Conservation (phyloP, 2,329 filamentous ascomycete species). For the Colletotrichum tofieldiae region DNA sequence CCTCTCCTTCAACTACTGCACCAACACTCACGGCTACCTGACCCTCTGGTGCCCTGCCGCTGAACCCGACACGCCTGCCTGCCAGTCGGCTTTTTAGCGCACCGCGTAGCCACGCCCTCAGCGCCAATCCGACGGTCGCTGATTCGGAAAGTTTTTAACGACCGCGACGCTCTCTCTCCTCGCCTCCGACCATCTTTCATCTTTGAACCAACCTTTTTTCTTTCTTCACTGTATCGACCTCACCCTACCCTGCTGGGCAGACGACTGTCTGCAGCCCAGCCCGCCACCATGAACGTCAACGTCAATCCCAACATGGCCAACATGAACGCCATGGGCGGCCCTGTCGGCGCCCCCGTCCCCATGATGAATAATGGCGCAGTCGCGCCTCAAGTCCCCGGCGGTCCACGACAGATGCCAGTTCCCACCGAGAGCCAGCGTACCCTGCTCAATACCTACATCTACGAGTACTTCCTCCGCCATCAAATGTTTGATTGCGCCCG, state of each 20-base stretch:
- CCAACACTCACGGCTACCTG: conserved; percentile 20
- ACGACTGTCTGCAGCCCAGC: conserved; percentile 56
- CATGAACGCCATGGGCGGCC: conserved; percentile 79
- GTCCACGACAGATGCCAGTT: conserved; percentile 43
- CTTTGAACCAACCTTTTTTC: conserved; percentile 23
- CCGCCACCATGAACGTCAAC: conserved; percentile 70
- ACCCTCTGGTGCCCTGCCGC: conserved; percentile 15
- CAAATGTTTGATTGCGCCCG: conserved; percentile 88
- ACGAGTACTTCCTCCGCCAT: conserved; percentile 91
- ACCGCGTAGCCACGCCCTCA: conserved; percentile 41
- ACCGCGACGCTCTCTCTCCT: conserved; percentile 41
- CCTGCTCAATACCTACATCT: conserved; percentile 88
- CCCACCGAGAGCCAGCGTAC: conserved; percentile 63
- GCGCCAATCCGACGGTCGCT: conserved; percentile 47
- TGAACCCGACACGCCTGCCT: conserved; percentile 23
- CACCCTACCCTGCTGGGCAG: conserved; percentile 49
- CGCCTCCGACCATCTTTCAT: conserved; percentile 40
- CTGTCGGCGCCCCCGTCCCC: conserved; percentile 74
- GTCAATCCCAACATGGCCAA: conserved; percentile 73
- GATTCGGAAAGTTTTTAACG: conserved; percentile 49
- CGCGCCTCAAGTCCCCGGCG: conserved; percentile 50
- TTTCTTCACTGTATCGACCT: conserved; percentile 45
- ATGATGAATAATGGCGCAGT: conserved; percentile 76
- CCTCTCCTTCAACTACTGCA: conserved; percentile 28
- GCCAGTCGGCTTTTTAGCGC: conserved; percentile 38